Conservation (phyloP, 805 yeast genomes). For the Pichia ethanolica region DNA sequence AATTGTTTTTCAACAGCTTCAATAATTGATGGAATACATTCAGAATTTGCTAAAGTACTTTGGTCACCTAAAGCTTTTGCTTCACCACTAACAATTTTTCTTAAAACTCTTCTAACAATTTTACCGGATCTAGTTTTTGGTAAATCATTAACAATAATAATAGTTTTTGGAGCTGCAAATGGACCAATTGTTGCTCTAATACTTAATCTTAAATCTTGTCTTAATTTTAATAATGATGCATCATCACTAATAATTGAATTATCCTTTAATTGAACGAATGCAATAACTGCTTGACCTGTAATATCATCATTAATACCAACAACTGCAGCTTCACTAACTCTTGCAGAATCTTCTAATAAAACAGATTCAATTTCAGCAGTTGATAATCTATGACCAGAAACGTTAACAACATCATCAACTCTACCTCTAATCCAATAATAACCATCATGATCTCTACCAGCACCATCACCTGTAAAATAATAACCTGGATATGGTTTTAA, state of each 20-base stretch:
- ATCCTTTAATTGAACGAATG: conserved; percentile 80
- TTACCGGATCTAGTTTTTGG: conserved; percentile 99
- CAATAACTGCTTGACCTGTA: conserved; percentile 96
- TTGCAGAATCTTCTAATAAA: conserved; percentile 59
- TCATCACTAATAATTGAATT: conserved; percentile 33
- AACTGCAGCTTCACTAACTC: conserved; percentile 91
- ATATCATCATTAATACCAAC: conserved; percentile 92
- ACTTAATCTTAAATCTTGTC: conserved; percentile 72
- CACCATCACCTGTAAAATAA: conserved; percentile 98
- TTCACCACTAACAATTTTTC: conserved; percentile 89
- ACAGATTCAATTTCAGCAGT: conserved; percentile 98
- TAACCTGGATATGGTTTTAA: conserved; percentile 86
- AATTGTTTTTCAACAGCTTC: conserved; percentile 49
- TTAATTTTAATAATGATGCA: conserved; percentile 44
- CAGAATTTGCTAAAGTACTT: conserved; percentile 83
- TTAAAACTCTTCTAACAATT: conserved; percentile 95
- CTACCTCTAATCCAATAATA: conserved; percentile 97
- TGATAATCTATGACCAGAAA: conserved; percentile 95
- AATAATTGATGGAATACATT: conserved; percentile 71
- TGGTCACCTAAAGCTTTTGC: conserved; percentile 89
- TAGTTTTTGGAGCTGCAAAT: conserved; percentile 90
- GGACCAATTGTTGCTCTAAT: conserved; percentile 91
- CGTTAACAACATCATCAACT: conserved; percentile 97
- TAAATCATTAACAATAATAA: conserved; percentile 76
- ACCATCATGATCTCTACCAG: conserved; percentile 94